Evolutionary conservation across 306 rosid species (phyloP).

Genomic region (Canavalia gladiata): DNA sequence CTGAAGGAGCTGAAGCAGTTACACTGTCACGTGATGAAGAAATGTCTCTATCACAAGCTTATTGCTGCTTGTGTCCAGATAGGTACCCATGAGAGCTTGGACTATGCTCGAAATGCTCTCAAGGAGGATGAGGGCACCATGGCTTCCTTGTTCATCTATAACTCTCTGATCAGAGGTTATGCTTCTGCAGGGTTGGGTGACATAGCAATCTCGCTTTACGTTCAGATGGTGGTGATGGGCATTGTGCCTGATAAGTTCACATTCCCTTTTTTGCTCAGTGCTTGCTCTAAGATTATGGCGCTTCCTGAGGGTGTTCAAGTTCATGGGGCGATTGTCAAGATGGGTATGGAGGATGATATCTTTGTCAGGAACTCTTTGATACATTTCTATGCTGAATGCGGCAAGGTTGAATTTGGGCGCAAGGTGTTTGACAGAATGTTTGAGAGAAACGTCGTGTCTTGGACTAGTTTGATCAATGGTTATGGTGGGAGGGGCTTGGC

Average conservation of each 20-base stretch:
- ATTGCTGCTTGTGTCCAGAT: slow-evolving; percentile 58
- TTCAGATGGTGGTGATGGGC: slow-evolving; percentile 61
- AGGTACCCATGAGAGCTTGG: slow-evolving; percentile 69
- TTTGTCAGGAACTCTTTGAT: slow-evolving; percentile 74
- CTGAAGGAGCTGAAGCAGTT: slow-evolving; percentile 64
- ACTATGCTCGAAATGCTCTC: slow-evolving; percentile 60
- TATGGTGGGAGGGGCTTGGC: slow-evolving; percentile 60
- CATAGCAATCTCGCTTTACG: slow-evolving; percentile 60
- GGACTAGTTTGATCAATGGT: slow-evolving; percentile 91
- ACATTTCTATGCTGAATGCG: slow-evolving; percentile 68
- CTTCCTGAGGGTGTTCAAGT: slow-evolving; percentile 68
- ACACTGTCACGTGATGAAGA: slow-evolving; percentile 68
- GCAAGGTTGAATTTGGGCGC: slow-evolving; percentile 58
- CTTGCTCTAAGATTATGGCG: slow-evolving; percentile 66
- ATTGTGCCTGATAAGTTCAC: slow-evolving; percentile 77
- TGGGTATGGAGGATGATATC: slow-evolving; percentile 70
- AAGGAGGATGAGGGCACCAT: slow-evolving; percentile 37
- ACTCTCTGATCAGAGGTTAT: slow-evolving; percentile 73
- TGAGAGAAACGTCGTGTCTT: slow-evolving; percentile 83
- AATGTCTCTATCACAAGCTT: slow-evolving; percentile 63
- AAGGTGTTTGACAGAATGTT: slow-evolving; percentile 80
- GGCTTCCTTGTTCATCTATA: slow-evolving; percentile 59
- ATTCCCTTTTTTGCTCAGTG: slow-evolving; percentile 72
- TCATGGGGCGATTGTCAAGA: slow-evolving; percentile 68
- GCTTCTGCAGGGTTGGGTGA: slow-evolving; percentile 65